Evolutionary conservation across 805 yeast species (phyloP).

Genomic region (Lipomyces yamanashiensis): DNA sequence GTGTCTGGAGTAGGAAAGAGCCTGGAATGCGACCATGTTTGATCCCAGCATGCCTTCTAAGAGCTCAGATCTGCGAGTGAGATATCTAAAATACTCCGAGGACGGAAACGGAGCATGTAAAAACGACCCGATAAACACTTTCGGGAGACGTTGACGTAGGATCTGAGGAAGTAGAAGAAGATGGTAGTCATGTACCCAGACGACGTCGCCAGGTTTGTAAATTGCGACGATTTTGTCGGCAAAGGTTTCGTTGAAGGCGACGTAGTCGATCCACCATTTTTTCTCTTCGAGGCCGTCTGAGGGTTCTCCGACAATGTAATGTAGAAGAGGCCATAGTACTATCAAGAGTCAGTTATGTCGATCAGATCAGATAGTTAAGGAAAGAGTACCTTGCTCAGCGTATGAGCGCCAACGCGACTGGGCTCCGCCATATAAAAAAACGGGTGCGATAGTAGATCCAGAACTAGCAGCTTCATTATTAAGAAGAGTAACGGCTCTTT

Average conservation of each 20-base stretch:
- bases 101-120: conserved; percentile 95
- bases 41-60: conserved; percentile 93
- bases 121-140: conserved; percentile 75
- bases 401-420: conserved; percentile 77
- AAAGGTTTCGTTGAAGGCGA: conserved; percentile 86
- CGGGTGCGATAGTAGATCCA: conserved; percentile 71
- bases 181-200: conserved; percentile 93
- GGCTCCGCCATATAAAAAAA: conserved; percentile 82
- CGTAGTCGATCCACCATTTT: conserved; percentile 88
- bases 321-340: conserved; percentile 87
- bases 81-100: conserved; percentile 87
- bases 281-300: conserved; percentile 71
- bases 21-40: conserved; percentile 83
- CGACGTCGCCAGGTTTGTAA: conserved; percentile 85
- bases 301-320: conserved; percentile 81
- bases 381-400: conserved; percentile 35
- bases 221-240: conserved; percentile 73
- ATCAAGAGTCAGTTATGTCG: not conserved
- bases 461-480: conserved; percentile 43
- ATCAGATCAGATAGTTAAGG: not conserved
- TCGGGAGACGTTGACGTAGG: conserved; percentile 74
- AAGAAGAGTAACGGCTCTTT: conserved; percentile 53
- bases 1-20: conserved; percentile 84
- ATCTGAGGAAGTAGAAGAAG: conserved; percentile 80
- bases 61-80: conserved; percentile 79